Percentiles rank a stretch among this genome's conserved stretches.
Conservation (phyloP, 169 alveolate species). For the Babesia divergens region DNA sequence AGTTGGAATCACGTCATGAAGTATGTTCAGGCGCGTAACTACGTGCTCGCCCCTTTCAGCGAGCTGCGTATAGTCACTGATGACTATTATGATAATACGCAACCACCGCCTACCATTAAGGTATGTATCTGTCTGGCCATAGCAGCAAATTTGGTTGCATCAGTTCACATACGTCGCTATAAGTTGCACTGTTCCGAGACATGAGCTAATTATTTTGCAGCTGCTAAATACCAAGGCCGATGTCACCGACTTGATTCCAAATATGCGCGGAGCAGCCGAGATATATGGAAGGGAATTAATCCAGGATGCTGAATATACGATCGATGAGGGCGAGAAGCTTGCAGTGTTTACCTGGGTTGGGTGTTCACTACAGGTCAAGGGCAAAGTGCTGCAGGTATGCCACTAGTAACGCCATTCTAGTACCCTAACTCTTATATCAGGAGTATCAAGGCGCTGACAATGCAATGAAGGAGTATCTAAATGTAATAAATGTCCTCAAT, state of each 20-base stretch:
- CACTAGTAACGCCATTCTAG: neutral
- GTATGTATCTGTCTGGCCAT: too few relatives aligned
- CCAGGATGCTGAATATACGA: conserved; percentile 76
- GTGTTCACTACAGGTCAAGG: conserved; percentile 82
- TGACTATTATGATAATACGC: neutral
- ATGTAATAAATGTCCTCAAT: conserved; percentile 73
- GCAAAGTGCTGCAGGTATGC: conserved; percentile 75
- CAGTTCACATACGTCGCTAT: too few relatives aligned
- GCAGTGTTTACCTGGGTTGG: conserved; percentile 87
- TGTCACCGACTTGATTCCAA: neutral
- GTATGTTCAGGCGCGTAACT: conserved; percentile 24
- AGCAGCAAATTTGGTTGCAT: too few relatives aligned
- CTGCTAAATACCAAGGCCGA: conserved; percentile 18
- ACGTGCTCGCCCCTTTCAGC: conserved; percentile 35
- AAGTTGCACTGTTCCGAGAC: neutral
- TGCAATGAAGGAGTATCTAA: conserved; percentile 81
- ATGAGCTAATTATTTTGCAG: neutral
- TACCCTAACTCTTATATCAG: conserved; percentile 3
- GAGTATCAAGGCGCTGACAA: conserved; percentile 83
- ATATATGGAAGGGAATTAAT: conserved; percentile 82
- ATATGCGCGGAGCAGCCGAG: conserved; percentile 76
- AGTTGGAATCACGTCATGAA: too few relatives aligned
- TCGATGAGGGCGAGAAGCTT: conserved; percentile 76
- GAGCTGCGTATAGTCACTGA: conserved; percentile 55
- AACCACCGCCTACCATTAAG: conserved; percentile 33